phyloP scores from a whole-genome alignment of 2,329 filamentous ascomycete species.

The Ceratocystis huliohia region DNA sequence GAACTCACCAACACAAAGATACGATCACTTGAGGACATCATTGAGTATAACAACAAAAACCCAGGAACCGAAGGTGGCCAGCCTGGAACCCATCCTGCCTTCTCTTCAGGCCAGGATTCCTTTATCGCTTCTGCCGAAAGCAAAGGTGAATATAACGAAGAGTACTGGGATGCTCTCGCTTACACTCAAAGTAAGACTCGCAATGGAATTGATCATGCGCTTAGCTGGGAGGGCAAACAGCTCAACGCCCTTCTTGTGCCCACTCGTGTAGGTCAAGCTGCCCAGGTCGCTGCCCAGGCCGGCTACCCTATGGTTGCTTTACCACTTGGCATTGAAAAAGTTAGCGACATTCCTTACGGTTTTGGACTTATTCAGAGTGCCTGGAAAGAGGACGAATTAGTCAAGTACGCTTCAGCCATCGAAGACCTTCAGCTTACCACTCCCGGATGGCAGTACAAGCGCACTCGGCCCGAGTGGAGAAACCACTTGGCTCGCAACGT shows the following conservation, averaged over 20 bases:
- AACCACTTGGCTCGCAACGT: constrained; percentile 38
- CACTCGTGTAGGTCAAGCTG: constrained; percentile 52
- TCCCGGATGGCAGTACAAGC: constrained; percentile 32
- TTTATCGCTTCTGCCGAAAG: constrained; percentile 51
- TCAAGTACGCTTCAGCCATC: constrained; percentile 51
- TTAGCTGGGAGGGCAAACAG: constrained; percentile 29
- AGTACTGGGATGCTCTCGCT: constrained; percentile 52
- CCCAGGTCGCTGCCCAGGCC: constrained; percentile 60
- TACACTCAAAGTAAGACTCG: constrained; percentile 49
- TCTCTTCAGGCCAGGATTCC: constrained; percentile 57
- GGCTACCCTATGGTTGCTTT: constrained; percentile 62
- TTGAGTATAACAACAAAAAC: constrained; percentile 51
- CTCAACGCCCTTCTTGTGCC: constrained; percentile 56
- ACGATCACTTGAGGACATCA: constrained; percentile 48
- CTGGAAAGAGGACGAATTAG: constrained; percentile 44
- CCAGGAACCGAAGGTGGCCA: constrained; percentile 54
- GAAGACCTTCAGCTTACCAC: constrained; percentile 42
- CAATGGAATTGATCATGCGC: constrained; percentile 56
- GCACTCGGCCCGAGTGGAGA: constrained; percentile 40
- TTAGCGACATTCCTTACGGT: constrained; percentile 29
- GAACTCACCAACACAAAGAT: constrained; percentile 50
- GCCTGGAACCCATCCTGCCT: constrained; percentile 46
- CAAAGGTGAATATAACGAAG: constrained; percentile 49
- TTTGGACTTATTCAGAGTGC: constrained; percentile 47
- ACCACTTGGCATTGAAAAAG: constrained; percentile 45